Evolutionary conservation across 1,284 basidiomycete genomes (phyloP).

Genomic region (Fistulinella cinereoalba): DNA sequence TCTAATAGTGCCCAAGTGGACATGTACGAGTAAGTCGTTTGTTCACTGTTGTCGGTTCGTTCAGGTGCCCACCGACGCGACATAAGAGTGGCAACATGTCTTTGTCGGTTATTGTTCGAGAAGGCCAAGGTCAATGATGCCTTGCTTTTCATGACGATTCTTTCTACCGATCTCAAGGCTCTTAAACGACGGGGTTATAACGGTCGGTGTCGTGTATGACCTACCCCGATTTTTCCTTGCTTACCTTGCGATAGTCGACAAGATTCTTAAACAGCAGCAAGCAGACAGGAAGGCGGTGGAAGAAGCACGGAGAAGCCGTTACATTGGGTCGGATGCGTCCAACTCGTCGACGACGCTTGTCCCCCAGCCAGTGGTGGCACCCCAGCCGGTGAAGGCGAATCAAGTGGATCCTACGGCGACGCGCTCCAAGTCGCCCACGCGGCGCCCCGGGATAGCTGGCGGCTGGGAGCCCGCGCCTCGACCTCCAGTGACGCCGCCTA

Average conservation of each 20-base stretch:
- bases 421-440: constrained; percentile 24
- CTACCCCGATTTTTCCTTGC: neutral
- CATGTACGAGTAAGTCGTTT: constrained; percentile 83
- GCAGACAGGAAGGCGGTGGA: constrained; percentile 67
- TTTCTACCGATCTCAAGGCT: constrained; percentile 85
- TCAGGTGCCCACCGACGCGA: neutral
- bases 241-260: constrained; percentile 60
- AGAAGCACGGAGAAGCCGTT: constrained; percentile 39
- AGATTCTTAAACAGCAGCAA: constrained; percentile 84
- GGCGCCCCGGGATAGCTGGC: constrained; percentile 19
- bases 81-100: constrained; percentile 70
- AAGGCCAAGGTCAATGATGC: constrained; percentile 79
- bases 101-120: constrained; percentile 76
- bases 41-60: neutral
- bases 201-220: constrained; percentile 41
- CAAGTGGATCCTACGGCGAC: neutral
- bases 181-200: constrained; percentile 86
- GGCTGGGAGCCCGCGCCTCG: constrained; percentile 19
- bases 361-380: constrained; percentile 15
- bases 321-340: constrained; percentile 17
- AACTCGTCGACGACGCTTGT: constrained; percentile 4
- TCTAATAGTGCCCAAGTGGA: constrained; percentile 76
- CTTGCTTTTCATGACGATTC: constrained; percentile 87
- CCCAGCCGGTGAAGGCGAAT: constrained; percentile 9
- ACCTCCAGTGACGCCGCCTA: constrained; percentile 6